phyloP scores from a whole-genome alignment of 768 basidiomycete species.

The Panaeolus papilionaceus region DNA sequence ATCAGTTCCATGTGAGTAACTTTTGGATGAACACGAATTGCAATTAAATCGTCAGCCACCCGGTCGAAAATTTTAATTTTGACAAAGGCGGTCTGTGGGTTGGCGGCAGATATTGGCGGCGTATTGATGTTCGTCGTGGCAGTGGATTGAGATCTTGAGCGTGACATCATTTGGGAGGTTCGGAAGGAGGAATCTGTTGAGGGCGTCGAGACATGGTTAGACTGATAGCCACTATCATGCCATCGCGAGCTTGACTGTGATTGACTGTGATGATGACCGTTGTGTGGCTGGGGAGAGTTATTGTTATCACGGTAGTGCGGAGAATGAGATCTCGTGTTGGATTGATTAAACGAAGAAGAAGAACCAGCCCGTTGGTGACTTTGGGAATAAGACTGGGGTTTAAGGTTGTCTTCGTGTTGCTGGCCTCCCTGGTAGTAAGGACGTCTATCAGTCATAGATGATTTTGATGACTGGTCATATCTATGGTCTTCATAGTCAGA shows the following conservation, averaged over 20 bases:
- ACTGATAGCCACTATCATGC: conserved; percentile 35
- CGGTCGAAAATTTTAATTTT: conserved; percentile 99
- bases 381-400: conserved; percentile 49
- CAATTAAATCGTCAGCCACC: conserved; percentile 92
- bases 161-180: conserved; percentile 58
- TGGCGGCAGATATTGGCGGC: conserved; percentile 78
- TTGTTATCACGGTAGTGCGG: conserved; percentile 41
- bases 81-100: conserved; percentile 86
- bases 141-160: conserved; percentile 65
- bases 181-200: conserved; percentile 54
- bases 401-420: conserved; percentile 45
- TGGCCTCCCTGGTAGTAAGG: conserved; percentile 46
- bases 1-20: conserved; percentile 88
- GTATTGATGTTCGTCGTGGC: conserved; percentile 61
- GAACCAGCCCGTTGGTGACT: conserved; percentile 60
- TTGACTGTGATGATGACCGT: conserved; percentile 6
- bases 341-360: conserved; percentile 51
- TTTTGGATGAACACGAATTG: conserved; percentile 93
- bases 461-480: conserved; percentile 51
- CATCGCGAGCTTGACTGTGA: conserved; percentile 28
- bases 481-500: conserved; percentile 74
- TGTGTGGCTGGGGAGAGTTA: conserved; percentile 36
- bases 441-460: conserved; percentile 43
- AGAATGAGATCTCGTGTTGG: conserved; percentile 45
- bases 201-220: conserved; percentile 40